These are phyloP conservation scores for Volvox africanus DNA, from an alignment of 139 green algal genomes.

Conservation along the genomic window DNA sequence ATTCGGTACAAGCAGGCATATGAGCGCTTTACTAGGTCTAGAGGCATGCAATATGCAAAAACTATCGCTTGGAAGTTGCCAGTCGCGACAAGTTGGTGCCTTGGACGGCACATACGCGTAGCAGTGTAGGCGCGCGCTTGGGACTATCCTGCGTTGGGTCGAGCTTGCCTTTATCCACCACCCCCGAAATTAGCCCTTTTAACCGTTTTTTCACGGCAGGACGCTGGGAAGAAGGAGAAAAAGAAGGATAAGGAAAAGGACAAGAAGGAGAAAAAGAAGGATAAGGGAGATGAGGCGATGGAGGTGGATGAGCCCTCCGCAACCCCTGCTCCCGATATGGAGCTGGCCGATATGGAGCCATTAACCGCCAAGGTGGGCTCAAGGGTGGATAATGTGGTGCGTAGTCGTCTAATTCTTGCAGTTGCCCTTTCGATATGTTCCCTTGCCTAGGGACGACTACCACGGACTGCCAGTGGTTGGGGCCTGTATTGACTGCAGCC, in stretches of 20 bases:
- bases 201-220: background rate
- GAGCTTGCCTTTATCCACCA: too few species aligned
- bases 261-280: conserved; percentile 14
- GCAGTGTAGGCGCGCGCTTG: too few species aligned
- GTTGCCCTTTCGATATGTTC: background rate
- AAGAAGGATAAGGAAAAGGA: conserved; percentile 16
- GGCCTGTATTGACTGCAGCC: too few species aligned
- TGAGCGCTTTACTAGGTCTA: background rate
- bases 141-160: background rate
- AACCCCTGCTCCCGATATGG: background rate
- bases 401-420: background rate
- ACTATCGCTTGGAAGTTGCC: background rate
- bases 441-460: background rate
- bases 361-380: background rate
- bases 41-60: background rate
- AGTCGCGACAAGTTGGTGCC: background rate
- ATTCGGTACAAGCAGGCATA: background rate
- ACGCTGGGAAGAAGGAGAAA: background rate
- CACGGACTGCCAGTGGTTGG: too few species aligned
- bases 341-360: background rate
- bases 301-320: conserved; percentile 32
- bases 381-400: background rate
- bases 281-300: conserved; percentile 16
- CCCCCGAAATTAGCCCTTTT: background rate
- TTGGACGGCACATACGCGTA: background rate